A percentile compares a stretch with the other conserved stretches of the same genome.
Evolutionary conservation across 768 basidiomycete species (phyloP).

Genomic region (Collybia mongolica): DNA sequence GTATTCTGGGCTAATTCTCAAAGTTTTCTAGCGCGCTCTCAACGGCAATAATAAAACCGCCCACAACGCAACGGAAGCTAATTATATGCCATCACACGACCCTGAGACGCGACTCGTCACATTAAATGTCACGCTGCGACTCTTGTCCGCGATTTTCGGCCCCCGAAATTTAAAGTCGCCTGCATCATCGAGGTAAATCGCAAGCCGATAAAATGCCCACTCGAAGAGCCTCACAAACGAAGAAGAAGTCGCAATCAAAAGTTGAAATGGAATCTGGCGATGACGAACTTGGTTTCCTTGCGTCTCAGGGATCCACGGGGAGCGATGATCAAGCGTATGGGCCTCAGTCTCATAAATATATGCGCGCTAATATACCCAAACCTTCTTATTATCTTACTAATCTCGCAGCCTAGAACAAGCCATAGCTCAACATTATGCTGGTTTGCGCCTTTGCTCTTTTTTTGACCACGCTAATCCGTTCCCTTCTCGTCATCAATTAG

Average conservation of each 20-base stretch:
- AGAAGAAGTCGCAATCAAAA: conserved; percentile 3
- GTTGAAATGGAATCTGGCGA: conserved; percentile 8
- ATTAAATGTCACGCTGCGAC: too few relatives aligned
- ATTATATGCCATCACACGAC: too few relatives aligned
- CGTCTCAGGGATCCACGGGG: conserved; percentile 16
- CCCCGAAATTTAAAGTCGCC: too few relatives aligned
- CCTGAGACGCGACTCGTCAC: too few relatives aligned
- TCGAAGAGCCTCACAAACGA: conserved; percentile 1
- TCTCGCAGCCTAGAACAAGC: conserved; percentile 13
- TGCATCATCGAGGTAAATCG: too few relatives aligned
- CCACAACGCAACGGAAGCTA: too few relatives aligned
- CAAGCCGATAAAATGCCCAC: conserved; percentile 1
- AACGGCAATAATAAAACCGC: too few relatives aligned
- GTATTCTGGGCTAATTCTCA: too few relatives aligned
- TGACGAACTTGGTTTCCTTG: conserved; percentile 10
- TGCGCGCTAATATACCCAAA: too few relatives aligned
- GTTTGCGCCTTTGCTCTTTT: conserved; percentile 1
- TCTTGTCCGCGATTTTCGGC: too few relatives aligned
- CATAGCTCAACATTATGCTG: conserved; percentile 15
- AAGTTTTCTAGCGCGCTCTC: too few relatives aligned
- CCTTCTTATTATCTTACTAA: neutral
- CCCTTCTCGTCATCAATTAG: conserved; percentile 2
- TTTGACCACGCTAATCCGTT: neutral
- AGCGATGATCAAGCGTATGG: conserved; percentile 19
- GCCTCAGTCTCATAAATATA: neutral